Conservation (phyloP, 2,329 filamentous ascomycete genomes). For the Lomentospora prolificans region DNA sequence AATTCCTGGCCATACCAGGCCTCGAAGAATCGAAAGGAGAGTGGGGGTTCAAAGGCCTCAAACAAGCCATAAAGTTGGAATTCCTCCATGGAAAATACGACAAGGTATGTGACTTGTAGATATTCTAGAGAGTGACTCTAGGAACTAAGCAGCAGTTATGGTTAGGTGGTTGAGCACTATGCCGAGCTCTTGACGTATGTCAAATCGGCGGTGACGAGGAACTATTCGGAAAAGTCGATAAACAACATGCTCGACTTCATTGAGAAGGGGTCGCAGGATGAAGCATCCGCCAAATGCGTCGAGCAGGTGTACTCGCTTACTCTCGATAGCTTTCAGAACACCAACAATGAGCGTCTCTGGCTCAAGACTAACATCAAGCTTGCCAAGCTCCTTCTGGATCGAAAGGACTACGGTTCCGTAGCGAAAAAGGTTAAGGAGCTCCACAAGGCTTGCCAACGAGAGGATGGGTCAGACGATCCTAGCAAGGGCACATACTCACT, state of each 20-base stretch:
- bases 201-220: conserved; percentile 90
- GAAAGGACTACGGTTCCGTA: conserved; percentile 75
- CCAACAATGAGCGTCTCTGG: conserved; percentile 95
- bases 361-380: conserved; percentile 98
- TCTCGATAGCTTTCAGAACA: conserved; percentile 88
- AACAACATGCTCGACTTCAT: conserved; percentile 99
- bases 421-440: conserved; percentile 79
- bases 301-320: conserved; percentile 93
- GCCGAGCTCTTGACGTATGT: conserved; percentile 93
- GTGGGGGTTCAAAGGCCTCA: conserved; percentile 97
- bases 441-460: conserved; percentile 76
- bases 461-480: conserved; percentile 81
- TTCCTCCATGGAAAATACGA: conserved; percentile 86
- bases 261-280: conserved; percentile 71
- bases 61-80: conserved; percentile 96
- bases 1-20: conserved; percentile 80
- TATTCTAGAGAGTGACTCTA: neutral
- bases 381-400: conserved; percentile 79
- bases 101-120: conserved; percentile 43
- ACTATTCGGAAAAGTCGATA: conserved; percentile 98
- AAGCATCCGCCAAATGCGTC: conserved; percentile 67
- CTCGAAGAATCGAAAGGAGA: conserved; percentile 89
- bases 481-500: conserved; percentile 94
- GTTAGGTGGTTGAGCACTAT: conserved; percentile 81
- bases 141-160: neutral